A percentile compares a stretch with the other conserved stretches of the same genome.
These are phyloP conservation scores for Lentinula edodes DNA, from an alignment of 768 basidiomycete genomes.

Conservation along the genomic window DNA sequence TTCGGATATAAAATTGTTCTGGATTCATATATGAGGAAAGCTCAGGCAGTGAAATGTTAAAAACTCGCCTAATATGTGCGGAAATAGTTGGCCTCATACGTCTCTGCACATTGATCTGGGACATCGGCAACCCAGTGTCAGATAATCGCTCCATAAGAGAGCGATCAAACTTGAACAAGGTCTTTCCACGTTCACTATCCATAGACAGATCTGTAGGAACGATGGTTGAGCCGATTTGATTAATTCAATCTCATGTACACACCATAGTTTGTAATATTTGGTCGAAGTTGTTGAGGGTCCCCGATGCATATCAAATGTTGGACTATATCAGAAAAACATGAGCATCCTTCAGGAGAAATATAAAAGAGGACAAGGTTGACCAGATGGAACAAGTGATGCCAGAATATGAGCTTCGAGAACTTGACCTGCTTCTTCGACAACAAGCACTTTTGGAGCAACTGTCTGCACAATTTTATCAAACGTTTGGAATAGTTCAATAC, in stretches of 20 bases:
- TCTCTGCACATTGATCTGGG: conserved; percentile 64
- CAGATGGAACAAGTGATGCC: conserved; percentile 51
- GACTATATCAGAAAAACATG: conserved; percentile 20
- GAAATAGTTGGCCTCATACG: conserved; percentile 74
- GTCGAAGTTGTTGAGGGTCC: conserved; percentile 72
- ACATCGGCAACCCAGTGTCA: conserved; percentile 53
- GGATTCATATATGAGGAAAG: background rate
- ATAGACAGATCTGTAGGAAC: conserved; percentile 54
- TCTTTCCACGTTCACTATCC: conserved; percentile 52
- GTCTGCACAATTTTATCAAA: conserved; percentile 29
- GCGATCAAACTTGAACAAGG: conserved; percentile 62
- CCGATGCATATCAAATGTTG: conserved; percentile 79
- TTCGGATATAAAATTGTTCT: conserved; percentile 58
- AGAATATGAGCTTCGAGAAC: conserved; percentile 76
- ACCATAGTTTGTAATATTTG: conserved; percentile 61
- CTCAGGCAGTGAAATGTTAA: background rate
- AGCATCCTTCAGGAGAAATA: background rate
- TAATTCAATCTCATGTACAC: conserved; percentile 12
- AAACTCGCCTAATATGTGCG: conserved; percentile 45
- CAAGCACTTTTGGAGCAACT: conserved; percentile 51
- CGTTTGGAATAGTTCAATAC: background rate
- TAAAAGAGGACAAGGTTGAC: background rate
- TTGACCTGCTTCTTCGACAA: conserved; percentile 82
- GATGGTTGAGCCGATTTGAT: background rate
- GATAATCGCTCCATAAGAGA: conserved; percentile 75